Base-by-base conservation (phyloP, 805 yeast genomes). In the Saccharomycopsis fermentans region DNA sequence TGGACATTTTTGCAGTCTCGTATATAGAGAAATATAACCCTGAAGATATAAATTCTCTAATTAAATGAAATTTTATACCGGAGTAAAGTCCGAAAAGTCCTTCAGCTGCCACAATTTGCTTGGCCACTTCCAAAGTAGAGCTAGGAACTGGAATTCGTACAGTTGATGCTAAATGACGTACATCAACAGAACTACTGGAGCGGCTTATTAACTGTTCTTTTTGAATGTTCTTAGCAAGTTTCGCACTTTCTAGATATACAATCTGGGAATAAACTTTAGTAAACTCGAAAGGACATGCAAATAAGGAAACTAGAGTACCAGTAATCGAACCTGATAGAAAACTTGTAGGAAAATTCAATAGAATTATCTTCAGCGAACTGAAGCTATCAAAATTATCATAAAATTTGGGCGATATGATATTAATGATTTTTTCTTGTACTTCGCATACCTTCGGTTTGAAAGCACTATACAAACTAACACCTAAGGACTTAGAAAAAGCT, bases 231-330 rank as follows among this genome's bases (percentile, higher is more conserved):
- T 52, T 43, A 4, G 48, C 39, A 35, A 27, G 19, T 37, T 50
- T 40, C 9, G 27, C 36, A 26, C 35, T 43, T 51, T 80, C 80
- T 50, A 81, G 66, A 24, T 74, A 64, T n/a, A 77, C 83, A 40
- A 89, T 79, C 69, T 89, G 96, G 39, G 92, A 86, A 62, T 85
- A 87, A 8, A 88, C 76, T 69, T 89, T 90, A 54, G 92, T 83
- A 70, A 87, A 81, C 69, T 89, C 96, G 68, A 89, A 89, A 1
- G 96, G 96, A 64, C 92, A 86, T 2, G 90, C 87, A 68, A 83
- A 81, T 5, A 77, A 37, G 2, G 89, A 77, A 14, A 86, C 82
- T 2, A 76, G 70, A 6, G 80, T 80, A 4, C 96, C 96, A 0
- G 94, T 81, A 0, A 81, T 62, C 3, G 79, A 71, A 4, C 96